Evolutionary conservation across 768 basidiomycete genomes (phyloP).

Genomic region (Xerocomus potaroensis): DNA sequence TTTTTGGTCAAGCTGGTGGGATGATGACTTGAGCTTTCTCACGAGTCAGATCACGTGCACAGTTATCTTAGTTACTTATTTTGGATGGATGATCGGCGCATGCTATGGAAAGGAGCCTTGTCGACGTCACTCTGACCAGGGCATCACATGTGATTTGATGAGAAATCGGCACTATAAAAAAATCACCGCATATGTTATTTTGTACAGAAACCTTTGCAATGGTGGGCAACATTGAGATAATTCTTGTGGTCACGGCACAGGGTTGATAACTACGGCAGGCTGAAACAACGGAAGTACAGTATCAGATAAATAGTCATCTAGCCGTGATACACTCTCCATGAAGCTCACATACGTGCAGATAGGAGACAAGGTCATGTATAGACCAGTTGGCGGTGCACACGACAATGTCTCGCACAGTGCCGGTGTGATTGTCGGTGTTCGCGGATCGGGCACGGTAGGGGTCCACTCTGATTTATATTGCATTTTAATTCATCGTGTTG

Average conservation of each 20-base stretch:
- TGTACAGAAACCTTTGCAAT: neutral
- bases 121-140: too few species aligned
- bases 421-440: constrained; percentile 33
- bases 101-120: neutral
- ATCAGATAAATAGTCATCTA: constrained; percentile 26
- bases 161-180: too few species aligned
- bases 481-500: neutral
- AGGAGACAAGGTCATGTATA: constrained; percentile 43
- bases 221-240: constrained; percentile 3
- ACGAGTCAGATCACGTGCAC: neutral
- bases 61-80: neutral
- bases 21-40: too few species aligned
- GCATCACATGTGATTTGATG: too few species aligned
- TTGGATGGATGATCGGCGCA: constrained; percentile 6
- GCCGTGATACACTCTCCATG: too few species aligned
- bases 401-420: constrained; percentile 39
- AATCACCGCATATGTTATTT: too few species aligned
- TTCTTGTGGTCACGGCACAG: neutral
- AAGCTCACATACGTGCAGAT: constrained; percentile 15
- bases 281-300: constrained; percentile 15
- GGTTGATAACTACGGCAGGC: constrained; percentile 13
- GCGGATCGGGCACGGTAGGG: constrained; percentile 33
- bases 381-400: constrained; percentile 36
- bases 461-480: rapidly evolving
- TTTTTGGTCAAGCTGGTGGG: too few species aligned